Base-by-base conservation (phyloP, 345 rosid genomes). In the Luvunga scandens region DNA sequence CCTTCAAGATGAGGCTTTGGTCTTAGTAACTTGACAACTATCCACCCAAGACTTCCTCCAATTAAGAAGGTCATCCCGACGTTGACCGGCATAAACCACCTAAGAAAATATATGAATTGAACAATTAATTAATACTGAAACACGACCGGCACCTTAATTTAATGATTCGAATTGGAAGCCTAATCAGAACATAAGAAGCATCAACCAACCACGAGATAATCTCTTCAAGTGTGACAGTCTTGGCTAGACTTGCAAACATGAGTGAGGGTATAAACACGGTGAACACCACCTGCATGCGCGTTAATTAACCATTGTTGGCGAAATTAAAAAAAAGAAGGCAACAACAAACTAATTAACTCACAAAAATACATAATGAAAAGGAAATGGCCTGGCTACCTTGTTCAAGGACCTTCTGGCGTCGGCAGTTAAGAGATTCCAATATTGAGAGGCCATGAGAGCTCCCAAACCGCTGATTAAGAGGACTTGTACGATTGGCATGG, bases 71-170 rank as follows among this genome's bases (percentile, higher is more conserved):
- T 96, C 64, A 96, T 66, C 28, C 92, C 98, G 66, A 94, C 88
- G 73, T 96, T 96, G 25, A 94, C 78, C 0, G 98, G 99, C 99
- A 96, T 96, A 79, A 89, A 96, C 98, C 99, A 96, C 98, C 98
- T n/a, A n/a, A n/a, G n/a, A n/a, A n/a, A n/a, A n/a, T n/a, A n/a
- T n/a, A n/a, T n/a, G n/a, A n/a, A n/a, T n/a, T n/a, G n/a, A n/a
- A 39, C 45, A 39, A 39, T 39, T 2, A 2, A 39, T 39, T 39
- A 39, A 39, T 8, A 39, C 18, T 18, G 56, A 50, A 50, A 12
- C 50, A 42, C 1, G 1, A 42, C 2, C 16, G 0, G 50, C 50
- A 42, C 4, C 50, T 42, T 12, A 12, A 42, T 12, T 42, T 45
- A 42, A 42, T 12, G 12, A 12, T 12, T 45, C 50, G 0, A 45